Conservation (phyloP, 78 protist genomes). For the Dictyostelium firmibasis region DNA sequence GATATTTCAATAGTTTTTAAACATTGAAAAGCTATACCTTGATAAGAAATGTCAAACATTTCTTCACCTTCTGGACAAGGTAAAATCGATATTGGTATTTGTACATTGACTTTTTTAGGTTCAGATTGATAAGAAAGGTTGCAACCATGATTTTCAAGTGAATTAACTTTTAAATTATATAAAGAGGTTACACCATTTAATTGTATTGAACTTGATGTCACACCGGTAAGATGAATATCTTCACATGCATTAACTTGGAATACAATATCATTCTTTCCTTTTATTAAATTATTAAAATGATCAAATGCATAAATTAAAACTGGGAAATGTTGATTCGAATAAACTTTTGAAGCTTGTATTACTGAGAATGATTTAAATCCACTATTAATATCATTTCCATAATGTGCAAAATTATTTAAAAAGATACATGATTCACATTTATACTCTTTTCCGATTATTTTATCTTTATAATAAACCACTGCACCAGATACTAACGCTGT, state of each 20-base stretch:
- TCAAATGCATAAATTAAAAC: not conserved
- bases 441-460: not conserved
- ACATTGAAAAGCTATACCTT: not conserved
- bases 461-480: not conserved
- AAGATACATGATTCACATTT: not conserved
- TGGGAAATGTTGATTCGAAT: not conserved
- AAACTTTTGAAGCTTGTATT: not conserved
- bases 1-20: not conserved
- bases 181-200: not conserved
- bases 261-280: not conserved
- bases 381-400: not conserved
- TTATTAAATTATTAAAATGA: not conserved
- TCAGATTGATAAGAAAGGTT: not conserved
- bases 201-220: not conserved
- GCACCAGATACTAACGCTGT: not conserved
- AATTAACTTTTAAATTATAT: not conserved
- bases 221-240: not conserved
- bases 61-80: not conserved
- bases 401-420: not conserved
- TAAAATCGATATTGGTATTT: not conserved
- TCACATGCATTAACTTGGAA: not conserved
- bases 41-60: not conserved
- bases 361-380: not conserved
- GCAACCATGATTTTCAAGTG: not conserved
- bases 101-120: not conserved